A percentile compares a stretch with the other conserved stretches of the same genome.
These are phyloP conservation scores for Bacidia rubella DNA, from an alignment of 495 filamentous ascomycete genomes.

Conservation along the genomic window DNA sequence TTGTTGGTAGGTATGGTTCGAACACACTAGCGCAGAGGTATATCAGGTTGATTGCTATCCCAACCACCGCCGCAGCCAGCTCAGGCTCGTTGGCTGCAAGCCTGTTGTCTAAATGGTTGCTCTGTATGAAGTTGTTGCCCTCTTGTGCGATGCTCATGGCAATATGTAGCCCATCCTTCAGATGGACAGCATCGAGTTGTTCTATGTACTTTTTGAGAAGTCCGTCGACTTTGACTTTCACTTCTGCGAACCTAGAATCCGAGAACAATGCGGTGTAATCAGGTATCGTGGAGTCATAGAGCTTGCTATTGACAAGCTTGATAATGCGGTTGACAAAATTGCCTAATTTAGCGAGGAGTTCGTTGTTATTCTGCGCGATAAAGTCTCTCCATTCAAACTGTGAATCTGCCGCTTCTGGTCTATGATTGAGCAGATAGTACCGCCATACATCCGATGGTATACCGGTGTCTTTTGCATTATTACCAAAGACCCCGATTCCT, in stretches of 20 bases:
- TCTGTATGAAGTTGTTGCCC: slow-evolving; percentile 74
- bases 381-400: slow-evolving; percentile 86
- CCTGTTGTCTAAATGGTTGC: slow-evolving; percentile 70
- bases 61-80: slow-evolving; percentile 61
- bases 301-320: slow-evolving; percentile 71
- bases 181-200: slow-evolving; percentile 59
- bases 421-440: slow-evolving; percentile 79
- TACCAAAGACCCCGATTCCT: slow-evolving; percentile 81
- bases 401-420: slow-evolving; percentile 78
- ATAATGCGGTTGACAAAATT: slow-evolving; percentile 90
- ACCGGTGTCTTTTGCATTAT: slow-evolving; percentile 78
- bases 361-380: slow-evolving; percentile 76
- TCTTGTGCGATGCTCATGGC: slow-evolving; percentile 55
- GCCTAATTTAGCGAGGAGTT: slow-evolving; percentile 78
- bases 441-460: slow-evolving; percentile 79
- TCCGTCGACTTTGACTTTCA: slow-evolving; percentile 47
- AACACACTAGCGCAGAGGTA: slow-evolving; percentile 65
- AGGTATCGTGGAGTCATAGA: slow-evolving; percentile 55
- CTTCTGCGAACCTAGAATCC: slow-evolving; percentile 34
- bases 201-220: slow-evolving; percentile 55
- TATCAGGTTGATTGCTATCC: slow-evolving; percentile 67
- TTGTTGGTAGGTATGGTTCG: slow-evolving; percentile 75
- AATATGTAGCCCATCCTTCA: slow-evolving; percentile 58
- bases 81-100: slow-evolving; percentile 60
- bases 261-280: slow-evolving; percentile 41